These are phyloP conservation scores for Aspergillus hancockii DNA, from an alignment of 495 filamentous ascomycete species.

Conservation along the genomic window DNA sequence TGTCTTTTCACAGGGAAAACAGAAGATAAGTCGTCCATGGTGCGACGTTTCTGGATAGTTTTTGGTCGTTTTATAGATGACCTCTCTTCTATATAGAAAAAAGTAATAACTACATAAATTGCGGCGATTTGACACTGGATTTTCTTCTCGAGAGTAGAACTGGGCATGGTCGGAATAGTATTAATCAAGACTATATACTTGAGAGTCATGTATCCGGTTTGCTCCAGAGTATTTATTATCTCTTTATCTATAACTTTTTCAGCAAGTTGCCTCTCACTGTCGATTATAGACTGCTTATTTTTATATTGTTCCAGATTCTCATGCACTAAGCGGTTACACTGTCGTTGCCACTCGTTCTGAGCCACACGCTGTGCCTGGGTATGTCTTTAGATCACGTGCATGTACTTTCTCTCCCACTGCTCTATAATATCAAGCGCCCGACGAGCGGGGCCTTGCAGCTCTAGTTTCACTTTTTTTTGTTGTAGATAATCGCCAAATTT, in stretches of 20 bases:
- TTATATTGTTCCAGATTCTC: slow-evolving; percentile 32
- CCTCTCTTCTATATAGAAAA: slow-evolving; percentile 33
- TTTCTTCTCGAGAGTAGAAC: slow-evolving; percentile 24
- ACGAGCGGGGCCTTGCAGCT: neutral
- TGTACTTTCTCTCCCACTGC: neutral
- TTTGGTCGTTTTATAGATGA: slow-evolving; percentile 15
- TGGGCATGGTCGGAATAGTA: slow-evolving; percentile 25
- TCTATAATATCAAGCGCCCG: neutral
- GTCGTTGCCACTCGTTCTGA: slow-evolving; percentile 26
- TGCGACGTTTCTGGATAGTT: slow-evolving; percentile 15
- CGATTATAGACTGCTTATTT: slow-evolving; percentile 34
- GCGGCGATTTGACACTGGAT: slow-evolving; percentile 25
- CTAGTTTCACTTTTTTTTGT: neutral
- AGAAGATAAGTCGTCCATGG: slow-evolving; percentile 5
- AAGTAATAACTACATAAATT: slow-evolving; percentile 30
- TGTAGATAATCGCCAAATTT: slow-evolving; percentile 15
- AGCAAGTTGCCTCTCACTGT: slow-evolving; percentile 30
- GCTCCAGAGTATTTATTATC: slow-evolving; percentile 23
- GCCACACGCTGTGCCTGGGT: slow-evolving; percentile 16
- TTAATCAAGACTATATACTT: slow-evolving; percentile 31
- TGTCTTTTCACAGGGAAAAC: slow-evolving; percentile 1
- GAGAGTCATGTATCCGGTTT: slow-evolving; percentile 22
- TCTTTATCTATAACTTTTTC: slow-evolving; percentile 28
- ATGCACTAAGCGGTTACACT: slow-evolving; percentile 23
- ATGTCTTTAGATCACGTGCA: slow-evolving; percentile 23